A percentile compares a stretch with the other conserved stretches of the same genome.
These are phyloP conservation scores for Tolypocladium sp. DNA, from an alignment of 2,329 filamentous ascomycete species.

Conservation along the genomic window DNA sequence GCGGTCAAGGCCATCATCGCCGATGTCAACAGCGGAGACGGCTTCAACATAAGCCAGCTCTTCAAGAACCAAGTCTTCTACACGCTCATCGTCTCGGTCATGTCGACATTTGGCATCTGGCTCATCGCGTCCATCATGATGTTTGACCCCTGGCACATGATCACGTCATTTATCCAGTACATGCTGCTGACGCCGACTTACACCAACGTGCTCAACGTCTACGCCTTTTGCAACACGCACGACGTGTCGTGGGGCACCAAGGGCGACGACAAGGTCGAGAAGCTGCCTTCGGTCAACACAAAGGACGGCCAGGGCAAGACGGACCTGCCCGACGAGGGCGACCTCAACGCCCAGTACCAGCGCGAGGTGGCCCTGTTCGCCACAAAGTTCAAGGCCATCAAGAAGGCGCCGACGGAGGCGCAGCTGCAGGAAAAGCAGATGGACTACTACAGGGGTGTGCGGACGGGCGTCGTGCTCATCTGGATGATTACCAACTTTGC, in stretches of 20 bases:
- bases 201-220: slow-evolving; percentile 97
- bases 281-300: slow-evolving; percentile 77
- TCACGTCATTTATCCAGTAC: slow-evolving; percentile 93
- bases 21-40: slow-evolving; percentile 49
- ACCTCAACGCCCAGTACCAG: slow-evolving; percentile 93
- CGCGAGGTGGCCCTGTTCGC: slow-evolving; percentile 68
- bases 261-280: slow-evolving; percentile 91
- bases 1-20: slow-evolving; percentile 76
- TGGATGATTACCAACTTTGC: slow-evolving; percentile 98
- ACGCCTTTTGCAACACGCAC: slow-evolving; percentile 97
- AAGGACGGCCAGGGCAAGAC: slow-evolving; percentile 89
- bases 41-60: slow-evolving; percentile 62
- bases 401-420: slow-evolving; percentile 45
- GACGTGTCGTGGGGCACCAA: slow-evolving; percentile 98
- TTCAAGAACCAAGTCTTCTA: slow-evolving; percentile 88
- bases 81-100: slow-evolving; percentile 83
- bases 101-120: slow-evolving; percentile 90
- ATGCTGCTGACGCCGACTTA: slow-evolving; percentile 91
- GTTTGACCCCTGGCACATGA: slow-evolving; percentile 98
- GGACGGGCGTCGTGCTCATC: slow-evolving; percentile 79
- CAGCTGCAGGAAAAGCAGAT: slow-evolving; percentile 74
- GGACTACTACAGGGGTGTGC: slow-evolving; percentile 96
- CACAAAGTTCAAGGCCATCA: slow-evolving; percentile 64
- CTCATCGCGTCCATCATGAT: slow-evolving; percentile 85
- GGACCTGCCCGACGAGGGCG: slow-evolving; percentile 88